Conservation (phyloP, 352 stramenopile species). For the Peronospora tabacina region DNA sequence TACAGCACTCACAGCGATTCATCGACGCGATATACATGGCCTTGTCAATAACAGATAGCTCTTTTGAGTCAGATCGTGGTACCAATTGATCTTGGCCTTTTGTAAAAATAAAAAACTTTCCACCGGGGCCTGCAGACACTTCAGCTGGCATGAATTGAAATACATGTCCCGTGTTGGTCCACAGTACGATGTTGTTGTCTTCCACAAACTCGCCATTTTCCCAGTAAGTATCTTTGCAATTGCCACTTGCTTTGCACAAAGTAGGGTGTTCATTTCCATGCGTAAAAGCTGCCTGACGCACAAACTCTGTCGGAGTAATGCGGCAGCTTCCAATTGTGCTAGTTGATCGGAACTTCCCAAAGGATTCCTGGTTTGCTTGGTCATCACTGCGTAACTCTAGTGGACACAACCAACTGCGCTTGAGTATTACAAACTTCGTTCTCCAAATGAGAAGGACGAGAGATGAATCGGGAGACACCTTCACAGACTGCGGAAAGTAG, state of each 20-base stretch:
- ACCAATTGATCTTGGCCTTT: constrained; percentile 78
- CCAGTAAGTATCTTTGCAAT: constrained; percentile 32
- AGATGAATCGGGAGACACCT: constrained; percentile 50
- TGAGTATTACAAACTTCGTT: constrained; percentile 63
- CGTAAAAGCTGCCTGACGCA: constrained; percentile 15
- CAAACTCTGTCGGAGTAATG: constrained; percentile 28
- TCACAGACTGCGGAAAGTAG: constrained; percentile 57
- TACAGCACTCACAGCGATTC: constrained; percentile 52
- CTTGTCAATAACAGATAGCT: constrained; percentile 41
- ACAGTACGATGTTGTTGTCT: constrained; percentile 55
- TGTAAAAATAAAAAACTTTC: constrained; percentile 78
- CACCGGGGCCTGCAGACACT: constrained; percentile 17
- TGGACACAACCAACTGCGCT: constrained; percentile 74
- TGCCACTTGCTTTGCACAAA: constrained; percentile 4
- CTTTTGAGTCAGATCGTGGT: constrained; percentile 63
- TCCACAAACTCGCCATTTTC: constrained; percentile 59
- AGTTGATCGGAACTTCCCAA: constrained; percentile 27
- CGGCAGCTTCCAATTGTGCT: constrained; percentile 46
- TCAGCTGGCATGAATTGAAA: constrained; percentile 49
- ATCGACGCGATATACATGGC: constrained; percentile 45
- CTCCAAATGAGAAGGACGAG: constrained; percentile 74
- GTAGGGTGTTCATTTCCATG: constrained; percentile 9
- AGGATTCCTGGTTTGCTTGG: constrained; percentile 16
- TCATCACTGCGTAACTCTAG: constrained; percentile 22
- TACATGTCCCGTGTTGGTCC: constrained; percentile 56